Evolutionary conservation across 1,139 yeast species (phyloP), one percentile per base, ranked within the genome.

Genomic region (Oligophagozyma castellii): DNA sequence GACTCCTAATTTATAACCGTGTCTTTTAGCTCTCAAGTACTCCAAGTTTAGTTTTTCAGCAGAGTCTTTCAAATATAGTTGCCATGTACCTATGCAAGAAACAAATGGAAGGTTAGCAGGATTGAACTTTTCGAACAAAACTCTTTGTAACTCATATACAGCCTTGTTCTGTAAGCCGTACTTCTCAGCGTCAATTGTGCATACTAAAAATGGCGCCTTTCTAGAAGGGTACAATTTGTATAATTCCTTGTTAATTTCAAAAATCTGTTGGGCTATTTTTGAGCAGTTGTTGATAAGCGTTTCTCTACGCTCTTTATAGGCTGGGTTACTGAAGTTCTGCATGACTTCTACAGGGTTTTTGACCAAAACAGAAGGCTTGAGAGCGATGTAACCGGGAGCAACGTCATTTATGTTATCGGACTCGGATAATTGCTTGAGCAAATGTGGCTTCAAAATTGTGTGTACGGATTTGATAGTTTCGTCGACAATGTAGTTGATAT

Each of bases 131-230:
- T 70, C 52, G 64, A 78, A 83, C 55, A 86, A 65, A 45, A 75
- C 69, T 53, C 95, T 70, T 61, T 89, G 96, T 40, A 84, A 67
- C 42, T 78, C 84, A 52, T 86, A 86, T 21, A 86, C 95, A 44
- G 94, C 95, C 19, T 40, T 42, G 38, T 72, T 75, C 58, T 89
- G 96, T 37, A 86, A 65, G 37, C 77, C 80, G 53, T 67, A 70
- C 55, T 84, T 81, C 57, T 89, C 98, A 26, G 96, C 98, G 52
- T 89, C 98, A 46, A 89, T 68, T 27, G 84, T 86, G 22, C 83
- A 76, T 21, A 80, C 81, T 15, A 81, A 84, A 50, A 81, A 75
- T 19, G 94, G 95, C 8, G 86, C 66, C 19, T 66, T 65, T 56
- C 93, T 66, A 16, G 61, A 61, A 4, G 89, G 92, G 42, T 73